A percentile compares a stretch with the other conserved stretches of the same genome.
These are phyloP conservation scores for Penicillium palitans DNA, from an alignment of 2,329 filamentous ascomycete species.

Conservation along the genomic window DNA sequence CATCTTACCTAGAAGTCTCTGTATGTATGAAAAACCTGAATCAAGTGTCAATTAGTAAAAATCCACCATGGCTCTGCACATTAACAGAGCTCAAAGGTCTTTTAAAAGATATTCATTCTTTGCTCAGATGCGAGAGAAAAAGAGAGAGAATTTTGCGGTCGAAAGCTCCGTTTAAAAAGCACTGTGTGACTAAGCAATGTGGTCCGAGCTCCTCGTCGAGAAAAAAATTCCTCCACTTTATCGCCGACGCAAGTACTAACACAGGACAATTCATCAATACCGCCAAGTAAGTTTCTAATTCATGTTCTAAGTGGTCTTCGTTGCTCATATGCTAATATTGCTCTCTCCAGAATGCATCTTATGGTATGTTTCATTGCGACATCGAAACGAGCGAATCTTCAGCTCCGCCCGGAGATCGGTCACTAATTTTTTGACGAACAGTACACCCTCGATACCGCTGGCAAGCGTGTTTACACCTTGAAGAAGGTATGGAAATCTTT, in stretches of 20 bases:
- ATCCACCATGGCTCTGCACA: slow-evolving; percentile 9
- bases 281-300: slow-evolving; percentile 31
- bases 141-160: slow-evolving; percentile 18
- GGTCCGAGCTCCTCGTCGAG: slow-evolving; percentile 25
- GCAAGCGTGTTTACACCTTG: slow-evolving; percentile 91
- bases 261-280: slow-evolving; percentile 18
- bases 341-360: slow-evolving; percentile 40
- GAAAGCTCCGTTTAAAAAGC: slow-evolving; percentile 24
- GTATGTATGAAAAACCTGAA: slow-evolving; percentile 3
- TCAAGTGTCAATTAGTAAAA: slow-evolving; percentile 1
- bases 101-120: not conserved
- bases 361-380: slow-evolving; percentile 35
- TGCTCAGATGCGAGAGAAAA: slow-evolving; percentile 4
- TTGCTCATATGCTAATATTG: slow-evolving; percentile 10
- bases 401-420: slow-evolving; percentile 12
- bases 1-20: slow-evolving; percentile 22
- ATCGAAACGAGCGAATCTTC: slow-evolving; percentile 10
- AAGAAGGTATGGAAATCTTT: slow-evolving; percentile 61
- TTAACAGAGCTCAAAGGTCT: not conserved
- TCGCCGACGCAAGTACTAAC: slow-evolving; percentile 18
- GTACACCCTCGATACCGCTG: slow-evolving; percentile 81
- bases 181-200: slow-evolving; percentile 20
- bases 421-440: slow-evolving; percentile 19
- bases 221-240: slow-evolving; percentile 31
- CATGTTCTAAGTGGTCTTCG: not conserved